phyloP scores from a whole-genome alignment of 2,329 filamentous ascomycete genomes.

The Colletotrichum chrysophilum region DNA sequence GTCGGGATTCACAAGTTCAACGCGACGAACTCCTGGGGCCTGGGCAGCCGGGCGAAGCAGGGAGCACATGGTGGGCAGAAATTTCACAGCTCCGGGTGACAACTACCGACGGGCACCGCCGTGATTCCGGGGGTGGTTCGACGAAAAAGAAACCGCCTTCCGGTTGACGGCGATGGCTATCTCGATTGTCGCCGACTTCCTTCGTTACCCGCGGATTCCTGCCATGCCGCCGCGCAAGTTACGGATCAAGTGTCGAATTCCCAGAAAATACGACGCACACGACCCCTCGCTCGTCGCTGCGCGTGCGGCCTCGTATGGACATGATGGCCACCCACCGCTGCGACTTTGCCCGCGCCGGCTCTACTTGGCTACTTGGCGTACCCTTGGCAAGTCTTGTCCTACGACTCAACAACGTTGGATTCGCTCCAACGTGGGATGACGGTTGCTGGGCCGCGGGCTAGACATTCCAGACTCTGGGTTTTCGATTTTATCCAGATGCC shows the following conservation, averaged over 20 bases:
- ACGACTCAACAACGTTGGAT: slow-evolving; percentile 13
- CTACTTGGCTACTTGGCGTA: slow-evolving; percentile 11
- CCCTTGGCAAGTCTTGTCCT: slow-evolving; percentile 20
- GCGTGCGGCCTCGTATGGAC: slow-evolving; percentile 5
- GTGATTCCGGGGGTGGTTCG: not conserved
- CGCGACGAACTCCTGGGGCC: not conserved
- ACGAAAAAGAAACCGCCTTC: not conserved
- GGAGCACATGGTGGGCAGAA: not conserved
- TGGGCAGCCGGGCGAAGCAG: not conserved
- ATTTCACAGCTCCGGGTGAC: not conserved
- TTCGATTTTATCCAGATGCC: not conserved
- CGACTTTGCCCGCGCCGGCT: slow-evolving; percentile 13
- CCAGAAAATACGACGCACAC: not conserved
- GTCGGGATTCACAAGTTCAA: not conserved
- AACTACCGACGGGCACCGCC: not conserved
- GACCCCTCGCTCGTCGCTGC: not conserved
- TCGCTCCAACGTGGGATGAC: slow-evolving; percentile 13
- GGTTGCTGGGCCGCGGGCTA: not conserved
- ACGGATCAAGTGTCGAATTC: not conserved
- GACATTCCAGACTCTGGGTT: slow-evolving; percentile 5
- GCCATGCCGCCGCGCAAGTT: not conserved
- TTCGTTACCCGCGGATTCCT: not conserved
- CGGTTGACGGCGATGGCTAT: not conserved
- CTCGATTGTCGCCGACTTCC: not conserved
- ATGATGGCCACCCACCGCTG: slow-evolving; percentile 8